Evolutionary conservation across 768 basidiomycete genomes (phyloP).

Genomic region (Xerocomellus chrysenteron): DNA sequence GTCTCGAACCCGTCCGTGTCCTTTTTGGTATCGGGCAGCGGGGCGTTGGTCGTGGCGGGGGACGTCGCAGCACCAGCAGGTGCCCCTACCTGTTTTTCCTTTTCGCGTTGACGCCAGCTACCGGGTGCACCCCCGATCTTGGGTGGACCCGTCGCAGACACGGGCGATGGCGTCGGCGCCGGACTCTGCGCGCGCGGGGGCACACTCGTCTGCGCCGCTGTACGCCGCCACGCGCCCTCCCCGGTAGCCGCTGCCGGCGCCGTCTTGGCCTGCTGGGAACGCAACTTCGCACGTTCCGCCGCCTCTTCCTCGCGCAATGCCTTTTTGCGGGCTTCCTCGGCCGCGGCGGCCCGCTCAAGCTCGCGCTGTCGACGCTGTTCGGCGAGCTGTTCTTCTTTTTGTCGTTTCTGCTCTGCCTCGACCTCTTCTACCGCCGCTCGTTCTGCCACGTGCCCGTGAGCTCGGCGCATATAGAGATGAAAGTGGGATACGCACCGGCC

Average conservation of each 20-base stretch:
- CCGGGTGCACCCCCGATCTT: slow-evolving; percentile 37
- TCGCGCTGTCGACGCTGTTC: slow-evolving; percentile 55
- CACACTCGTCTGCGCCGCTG: slow-evolving; percentile 29
- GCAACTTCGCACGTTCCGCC: slow-evolving; percentile 42
- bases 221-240: slow-evolving; percentile 13
- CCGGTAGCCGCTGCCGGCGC: slow-evolving; percentile 27
- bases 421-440: slow-evolving; percentile 58
- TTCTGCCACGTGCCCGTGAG: slow-evolving; percentile 35
- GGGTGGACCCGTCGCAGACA: slow-evolving; percentile 28
- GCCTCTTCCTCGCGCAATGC: slow-evolving; percentile 73
- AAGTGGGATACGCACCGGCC: slow-evolving; percentile 44
- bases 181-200: slow-evolving; percentile 59
- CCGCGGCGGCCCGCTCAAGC: slow-evolving; percentile 47
- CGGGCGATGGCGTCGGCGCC: slow-evolving; percentile 42
- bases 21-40: slow-evolving; percentile 43
- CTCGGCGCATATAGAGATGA: slow-evolving; percentile 4
- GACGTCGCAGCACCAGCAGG: slow-evolving; percentile 6
- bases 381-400: slow-evolving; percentile 57
- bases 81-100: not conserved
- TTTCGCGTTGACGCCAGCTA: slow-evolving; percentile 57
- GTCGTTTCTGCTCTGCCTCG: slow-evolving; percentile 51
- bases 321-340: slow-evolving; percentile 58
- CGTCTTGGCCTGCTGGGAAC: slow-evolving; percentile 28
- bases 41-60: slow-evolving; percentile 12
- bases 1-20: slow-evolving; percentile 76